These are phyloP conservation scores for Beauveria rudraprayagi DNA, from an alignment of 2,329 filamentous ascomycete genomes.

Conservation along the genomic window DNA sequence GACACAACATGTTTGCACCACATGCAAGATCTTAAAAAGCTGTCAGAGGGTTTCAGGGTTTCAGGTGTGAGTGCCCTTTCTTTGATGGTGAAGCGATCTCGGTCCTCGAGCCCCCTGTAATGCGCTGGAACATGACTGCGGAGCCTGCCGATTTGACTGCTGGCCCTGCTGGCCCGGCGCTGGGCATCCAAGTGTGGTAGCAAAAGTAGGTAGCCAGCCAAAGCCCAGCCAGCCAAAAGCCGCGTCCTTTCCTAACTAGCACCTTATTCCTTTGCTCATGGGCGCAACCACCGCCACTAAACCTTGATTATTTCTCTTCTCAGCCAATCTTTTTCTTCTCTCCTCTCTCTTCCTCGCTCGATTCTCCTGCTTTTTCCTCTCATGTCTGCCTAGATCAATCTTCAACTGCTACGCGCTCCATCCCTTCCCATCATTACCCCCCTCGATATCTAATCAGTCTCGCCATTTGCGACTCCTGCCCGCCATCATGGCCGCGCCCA, in stretches of 20 bases:
- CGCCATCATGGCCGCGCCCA: slow-evolving; percentile 24
- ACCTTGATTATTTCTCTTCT: background rate
- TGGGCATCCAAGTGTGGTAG: too few relatives aligned
- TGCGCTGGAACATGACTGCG: too few relatives aligned
- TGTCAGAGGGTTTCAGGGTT: too few relatives aligned
- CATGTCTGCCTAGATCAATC: background rate
- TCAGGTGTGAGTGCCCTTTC: too few relatives aligned
- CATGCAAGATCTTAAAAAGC: too few relatives aligned
- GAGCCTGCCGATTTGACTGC: too few relatives aligned
- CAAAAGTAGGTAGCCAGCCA: too few relatives aligned
- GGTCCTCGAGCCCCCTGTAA: too few relatives aligned
- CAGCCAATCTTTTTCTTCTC: background rate
- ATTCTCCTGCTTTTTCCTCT: background rate
- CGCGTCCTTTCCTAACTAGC: background rate
- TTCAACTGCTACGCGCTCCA: background rate
- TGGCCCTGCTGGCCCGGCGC: too few relatives aligned
- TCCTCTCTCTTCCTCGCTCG: background rate
- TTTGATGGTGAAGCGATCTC: too few relatives aligned
- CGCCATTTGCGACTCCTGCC: slow-evolving; percentile 3
- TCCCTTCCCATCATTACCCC: background rate
- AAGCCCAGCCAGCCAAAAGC: background rate
- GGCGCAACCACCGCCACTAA: too few relatives aligned
- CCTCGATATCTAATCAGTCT: background rate
- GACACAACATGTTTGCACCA: too few relatives aligned
- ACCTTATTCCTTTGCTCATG: background rate